Base-by-base conservation (phyloP, 805 yeast species). In the Candida multigemmis region DNA sequence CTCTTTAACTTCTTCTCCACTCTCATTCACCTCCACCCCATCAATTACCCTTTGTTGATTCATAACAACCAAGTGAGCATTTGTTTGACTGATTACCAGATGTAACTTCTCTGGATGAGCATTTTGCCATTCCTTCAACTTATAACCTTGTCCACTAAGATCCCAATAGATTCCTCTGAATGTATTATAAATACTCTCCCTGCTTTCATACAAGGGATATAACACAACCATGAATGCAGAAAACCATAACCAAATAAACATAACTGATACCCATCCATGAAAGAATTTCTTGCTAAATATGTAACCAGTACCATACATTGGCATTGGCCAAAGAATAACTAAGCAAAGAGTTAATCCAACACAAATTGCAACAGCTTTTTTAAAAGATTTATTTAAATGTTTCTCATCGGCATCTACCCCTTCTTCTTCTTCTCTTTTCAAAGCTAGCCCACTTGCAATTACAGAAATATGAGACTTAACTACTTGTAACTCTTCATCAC, bases 261-360 rank as follows among this genome's bases (percentile, higher is more conserved):
- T 74, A 16, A 85, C 93, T 19, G 67, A 73, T 25, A 86, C 70
- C 95, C 95, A 86, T 23, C 94, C 95, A 5, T 91, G 81, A 53
- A 85, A 86, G 56, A 83, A 83, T 31, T 50, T 53, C 50, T 71
- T 76, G 28, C 83, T 72, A 54, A 85, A 86, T 21, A 85, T 62
- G 46, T 85, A 85, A 3, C 70, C 66, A 4, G 78, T 46, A 17
- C 94, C 96, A 50, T 78, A 85, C 91, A 86, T 78, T 38, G 96
- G 95, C 85, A 85, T 81, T 43, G 96, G 96, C 91, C 93, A 84
- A 16, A 85, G 44, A 14, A 86, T 67, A 17, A 85, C 55, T 26
- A 85, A 56, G 24, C 77, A 63, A 6, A 83, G 39, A 5, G 84
- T 74, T 38, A 83, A 63, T 22, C 68, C 55, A 3, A 71, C 50